Conservation (phyloP, 148 eudicot genomes). For the Chenopodium formosanum region DNA sequence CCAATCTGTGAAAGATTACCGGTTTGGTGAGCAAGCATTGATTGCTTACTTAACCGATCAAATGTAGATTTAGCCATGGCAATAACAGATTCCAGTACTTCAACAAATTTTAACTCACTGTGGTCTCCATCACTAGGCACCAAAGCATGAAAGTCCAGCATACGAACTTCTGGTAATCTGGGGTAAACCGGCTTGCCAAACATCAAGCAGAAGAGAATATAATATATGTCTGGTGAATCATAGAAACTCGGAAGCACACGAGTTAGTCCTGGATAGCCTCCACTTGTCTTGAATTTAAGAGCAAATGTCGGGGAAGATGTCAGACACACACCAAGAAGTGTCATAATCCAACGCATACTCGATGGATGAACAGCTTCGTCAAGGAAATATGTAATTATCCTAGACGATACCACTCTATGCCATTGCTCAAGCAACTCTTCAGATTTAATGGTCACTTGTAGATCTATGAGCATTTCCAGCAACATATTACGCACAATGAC, state of each 20-base stretch:
- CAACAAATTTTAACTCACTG: constrained; percentile 73
- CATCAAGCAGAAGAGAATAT: constrained; percentile 91
- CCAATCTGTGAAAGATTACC: constrained; percentile 85
- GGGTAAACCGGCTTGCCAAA: constrained; percentile 98
- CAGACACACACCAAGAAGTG: constrained; percentile 97
- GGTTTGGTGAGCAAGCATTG: constrained; percentile 75
- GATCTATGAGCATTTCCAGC: constrained; percentile 96
- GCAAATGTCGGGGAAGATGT: constrained; percentile 92
- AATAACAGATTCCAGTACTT: constrained; percentile 83
- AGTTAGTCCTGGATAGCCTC: constrained; percentile 86
- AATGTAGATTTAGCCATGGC: constrained; percentile 94
- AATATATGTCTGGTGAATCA: constrained; percentile 98
- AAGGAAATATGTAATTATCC: constrained; percentile 78
- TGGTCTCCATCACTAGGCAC: constrained; percentile 83
- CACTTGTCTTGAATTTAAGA: constrained; percentile 82
- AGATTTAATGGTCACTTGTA: constrained; percentile 81
- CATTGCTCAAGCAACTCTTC: constrained; percentile 95
- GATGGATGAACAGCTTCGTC: constrained; percentile 99
- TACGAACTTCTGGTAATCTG: constrained; percentile 95
- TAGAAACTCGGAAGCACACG: constrained; percentile 89
- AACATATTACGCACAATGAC: constrained; percentile 97
- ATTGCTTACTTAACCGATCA: constrained; percentile 77
- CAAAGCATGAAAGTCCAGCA: constrained; percentile 95
- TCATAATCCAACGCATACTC: constrained; percentile 99
- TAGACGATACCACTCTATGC: constrained; percentile 94